Evolutionary conservation across 148 eudicot species (phyloP).

Genomic region (Rhododendron henanense): DNA sequence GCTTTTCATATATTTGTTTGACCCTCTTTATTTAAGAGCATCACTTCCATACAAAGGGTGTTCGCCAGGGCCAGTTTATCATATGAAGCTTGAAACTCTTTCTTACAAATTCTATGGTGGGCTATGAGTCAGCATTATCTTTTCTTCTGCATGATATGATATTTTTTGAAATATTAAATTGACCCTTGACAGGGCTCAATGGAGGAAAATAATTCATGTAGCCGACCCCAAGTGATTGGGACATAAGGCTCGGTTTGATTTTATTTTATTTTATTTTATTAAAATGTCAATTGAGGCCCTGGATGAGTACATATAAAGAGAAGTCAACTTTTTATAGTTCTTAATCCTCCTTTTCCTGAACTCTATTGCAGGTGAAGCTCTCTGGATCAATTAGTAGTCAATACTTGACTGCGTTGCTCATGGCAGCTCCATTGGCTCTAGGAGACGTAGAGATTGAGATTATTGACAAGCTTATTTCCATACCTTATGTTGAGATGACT

Average conservation of each 20-base stretch:
- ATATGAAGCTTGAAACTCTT: not conserved
- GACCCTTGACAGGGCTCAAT: too few species aligned
- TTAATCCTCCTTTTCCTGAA: not conserved
- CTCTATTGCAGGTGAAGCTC: conserved; percentile 74
- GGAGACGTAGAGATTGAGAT: conserved; percentile 95
- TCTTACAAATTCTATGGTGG: not conserved
- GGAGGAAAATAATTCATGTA: too few species aligned
- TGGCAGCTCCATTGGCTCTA: conserved; percentile 91
- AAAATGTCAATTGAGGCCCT: not conserved
- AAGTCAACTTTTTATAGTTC: not conserved
- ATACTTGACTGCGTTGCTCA: conserved; percentile 92
- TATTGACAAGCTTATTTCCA: not conserved
- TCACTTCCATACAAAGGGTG: not conserved
- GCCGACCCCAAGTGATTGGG: too few species aligned
- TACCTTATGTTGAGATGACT: conserved; percentile 96
- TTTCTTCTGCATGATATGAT: not conserved
- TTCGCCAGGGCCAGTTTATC: not conserved
- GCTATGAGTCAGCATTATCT: not conserved
- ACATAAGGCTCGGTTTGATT: too few species aligned
- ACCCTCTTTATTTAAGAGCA: not conserved
- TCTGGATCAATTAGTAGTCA: conserved; percentile 98
- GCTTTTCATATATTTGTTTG: not conserved
- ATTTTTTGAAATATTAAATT: not conserved
- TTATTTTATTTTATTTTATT: too few species aligned
- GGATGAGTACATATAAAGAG: not conserved